Base-by-base conservation (phyloP, 139 green algal species). In the Chlamydomonas sp. region DNA sequence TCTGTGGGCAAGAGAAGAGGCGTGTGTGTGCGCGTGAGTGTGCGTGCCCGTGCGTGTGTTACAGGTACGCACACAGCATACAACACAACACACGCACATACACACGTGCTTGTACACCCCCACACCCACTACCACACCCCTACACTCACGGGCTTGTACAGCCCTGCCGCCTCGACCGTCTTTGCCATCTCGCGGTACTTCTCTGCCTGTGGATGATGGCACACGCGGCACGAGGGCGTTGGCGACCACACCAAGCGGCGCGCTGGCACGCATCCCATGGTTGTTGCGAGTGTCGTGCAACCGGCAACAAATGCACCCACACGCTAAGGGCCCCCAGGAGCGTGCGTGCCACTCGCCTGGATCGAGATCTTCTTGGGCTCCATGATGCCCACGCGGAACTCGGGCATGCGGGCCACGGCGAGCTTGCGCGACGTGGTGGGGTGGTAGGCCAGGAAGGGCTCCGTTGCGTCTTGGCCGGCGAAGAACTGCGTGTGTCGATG, bases 401-500 rank as follows among this genome's bases (percentile, higher is more conserved):
- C 60, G 26, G 60, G 31, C 16, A 68, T 49, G 8, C 31, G 34
- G 8, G 30, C 8, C 34, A 30, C n/a, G 8, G 26, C 60, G 28
- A 10, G 30, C 34, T 68, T 68, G 5, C 6, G 26, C 8, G 30
- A 47, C 26, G 60, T 6, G 39, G 22, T 13, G 10, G 60, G 31
- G 34, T 68, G 60, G 31, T 68, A 68, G 34, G 60, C 60, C 10
- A 68, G 34, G 24, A 68, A 68, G 16, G 60, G 60, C 60, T 68
- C 60, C 16, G 54, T 64, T 36, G 60, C 60, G 31, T 68, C 60
- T 30, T 49, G 39, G 30, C 60, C 60, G 26, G 31, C 60, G 31
- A 48, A 68, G 31, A 68, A 68, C 60, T 64, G 54, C 8, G 26
- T n/a, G n/a, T n/a, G n/a, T n/a, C n/a, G n/a, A 30, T 10, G 16